Conservation (phyloP, 306 rosid species). For the Hippophae tibetana region DNA sequence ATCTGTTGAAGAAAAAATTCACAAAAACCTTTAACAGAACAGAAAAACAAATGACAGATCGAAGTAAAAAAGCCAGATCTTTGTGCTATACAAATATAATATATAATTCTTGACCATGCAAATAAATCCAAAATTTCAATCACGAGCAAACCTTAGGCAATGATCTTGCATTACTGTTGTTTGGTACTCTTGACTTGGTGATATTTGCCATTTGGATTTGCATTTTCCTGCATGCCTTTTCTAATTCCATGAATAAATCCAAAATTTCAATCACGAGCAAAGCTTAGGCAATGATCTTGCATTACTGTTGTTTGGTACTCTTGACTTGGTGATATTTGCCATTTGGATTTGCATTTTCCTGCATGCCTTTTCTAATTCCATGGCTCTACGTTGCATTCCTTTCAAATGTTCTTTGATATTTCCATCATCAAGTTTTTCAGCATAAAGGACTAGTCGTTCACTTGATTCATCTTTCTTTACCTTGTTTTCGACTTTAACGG, state of each 20-base stretch:
- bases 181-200: conserved; percentile 52
- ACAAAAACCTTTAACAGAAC: neutral
- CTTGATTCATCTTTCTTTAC: conserved; percentile 34
- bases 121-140: conserved; percentile 10
- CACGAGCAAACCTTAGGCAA: conserved; percentile 86
- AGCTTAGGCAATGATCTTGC: conserved; percentile 76
- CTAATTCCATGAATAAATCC: conserved; percentile 71
- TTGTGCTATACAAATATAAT: conserved; percentile 38
- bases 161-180: conserved; percentile 47
- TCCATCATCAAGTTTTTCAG: conserved; percentile 51
- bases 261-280: conserved; percentile 48
- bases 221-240: conserved; percentile 71
- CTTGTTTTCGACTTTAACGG: conserved; percentile 19
- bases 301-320: conserved; percentile 38
- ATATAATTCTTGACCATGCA: conserved; percentile 8
- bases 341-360: conserved; percentile 70
- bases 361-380: conserved; percentile 71
- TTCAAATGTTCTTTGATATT: conserved; percentile 58
- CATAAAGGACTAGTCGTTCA: conserved; percentile 47
- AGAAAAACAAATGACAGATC: neutral
- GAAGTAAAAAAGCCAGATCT: conserved; percentile 5
- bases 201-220: conserved; percentile 68
- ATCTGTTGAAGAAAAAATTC: conserved; percentile 18
- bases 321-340: conserved; percentile 64
- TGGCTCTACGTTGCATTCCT: conserved; percentile 92